These are phyloP conservation scores for Tylopilus cervinicoccineus DNA, from an alignment of 768 basidiomycete species.

Conservation along the genomic window DNA sequence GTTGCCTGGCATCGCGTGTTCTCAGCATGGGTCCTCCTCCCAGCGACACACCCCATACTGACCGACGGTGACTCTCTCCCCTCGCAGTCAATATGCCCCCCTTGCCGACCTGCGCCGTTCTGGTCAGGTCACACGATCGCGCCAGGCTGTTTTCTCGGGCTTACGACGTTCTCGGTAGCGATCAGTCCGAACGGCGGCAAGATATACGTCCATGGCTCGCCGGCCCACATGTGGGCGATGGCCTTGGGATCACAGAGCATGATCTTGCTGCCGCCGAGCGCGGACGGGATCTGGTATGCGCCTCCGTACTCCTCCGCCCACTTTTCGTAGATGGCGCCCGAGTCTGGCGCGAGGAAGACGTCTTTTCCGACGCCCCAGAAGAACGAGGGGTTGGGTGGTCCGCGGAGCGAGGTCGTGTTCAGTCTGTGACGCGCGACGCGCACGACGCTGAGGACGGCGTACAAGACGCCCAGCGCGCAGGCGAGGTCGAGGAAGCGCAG, in stretches of 20 bases:
- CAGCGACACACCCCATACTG: not conserved
- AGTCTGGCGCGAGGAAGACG: slow-evolving; percentile 14
- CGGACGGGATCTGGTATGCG: slow-evolving; percentile 38
- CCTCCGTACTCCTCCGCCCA: slow-evolving; percentile 50
- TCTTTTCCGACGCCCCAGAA: slow-evolving; percentile 14
- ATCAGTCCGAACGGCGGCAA: slow-evolving; percentile 19
- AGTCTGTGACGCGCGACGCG: slow-evolving; percentile 1
- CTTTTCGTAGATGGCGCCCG: slow-evolving; percentile 36
- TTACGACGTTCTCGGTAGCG: slow-evolving; percentile 23
- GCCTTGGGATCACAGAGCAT: slow-evolving; percentile 48
- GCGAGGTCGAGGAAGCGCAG: not conserved
- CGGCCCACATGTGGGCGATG: slow-evolving; percentile 45
- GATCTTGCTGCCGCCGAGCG: slow-evolving; percentile 33
- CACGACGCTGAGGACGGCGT: slow-evolving; percentile 5
- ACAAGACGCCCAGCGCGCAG: slow-evolving; percentile 4
- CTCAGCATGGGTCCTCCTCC: slow-evolving; percentile 20
- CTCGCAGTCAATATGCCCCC: slow-evolving; percentile 37
- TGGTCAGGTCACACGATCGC: not conserved
- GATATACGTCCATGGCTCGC: slow-evolving; percentile 41
- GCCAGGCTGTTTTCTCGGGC: not conserved
- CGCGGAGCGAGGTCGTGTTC: slow-evolving; percentile 21
- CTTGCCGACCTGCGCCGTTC: slow-evolving; percentile 27
- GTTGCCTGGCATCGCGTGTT: slow-evolving; percentile 24
- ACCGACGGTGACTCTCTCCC: slow-evolving; percentile 44
- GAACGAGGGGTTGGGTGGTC: slow-evolving; percentile 17